These are phyloP conservation scores for Marasmius tenuissimus DNA, from an alignment of 1,284 basidiomycete species.

Conservation along the genomic window DNA sequence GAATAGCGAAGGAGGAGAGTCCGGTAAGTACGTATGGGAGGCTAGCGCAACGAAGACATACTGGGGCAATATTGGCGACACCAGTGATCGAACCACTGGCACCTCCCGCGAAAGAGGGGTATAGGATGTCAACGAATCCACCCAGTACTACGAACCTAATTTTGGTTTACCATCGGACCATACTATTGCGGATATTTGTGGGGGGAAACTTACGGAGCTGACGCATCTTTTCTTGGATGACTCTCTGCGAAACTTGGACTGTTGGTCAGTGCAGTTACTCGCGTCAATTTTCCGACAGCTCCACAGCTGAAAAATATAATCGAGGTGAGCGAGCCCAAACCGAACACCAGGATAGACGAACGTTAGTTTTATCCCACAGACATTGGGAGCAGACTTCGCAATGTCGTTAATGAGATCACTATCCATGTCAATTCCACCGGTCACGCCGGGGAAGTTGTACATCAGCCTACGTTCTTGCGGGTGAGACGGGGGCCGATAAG, in stretches of 20 bases:
- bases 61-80: conserved; percentile 8
- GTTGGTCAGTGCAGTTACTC: conserved; percentile 3
- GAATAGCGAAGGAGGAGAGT: background rate
- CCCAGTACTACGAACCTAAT: conserved; percentile 12
- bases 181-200: background rate
- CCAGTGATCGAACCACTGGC: conserved; percentile 12
- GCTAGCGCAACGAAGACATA: background rate
- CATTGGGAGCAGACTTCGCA: conserved; percentile 10
- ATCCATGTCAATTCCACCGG: conserved; percentile 12
- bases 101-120: conserved; percentile 8
- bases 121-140: conserved; percentile 13
- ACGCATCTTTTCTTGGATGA: conserved; percentile 4
- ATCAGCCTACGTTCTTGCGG: conserved; percentile 1
- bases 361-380: conserved; percentile 9
- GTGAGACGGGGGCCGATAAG: background rate
- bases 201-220: conserved; percentile 6
- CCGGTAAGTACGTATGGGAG: background rate
- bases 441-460: conserved; percentile 14
- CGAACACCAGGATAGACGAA: background rate
- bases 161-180: background rate
- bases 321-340: background rate
- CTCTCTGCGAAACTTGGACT: conserved; percentile 3
- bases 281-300: conserved; percentile 10
- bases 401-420: conserved; percentile 12
- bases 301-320: conserved; percentile 3